Evolutionary conservation across 1,139 yeast species (phyloP), one percentile per base, ranked within the genome.

Genomic region (Debaryomyces sp.): DNA sequence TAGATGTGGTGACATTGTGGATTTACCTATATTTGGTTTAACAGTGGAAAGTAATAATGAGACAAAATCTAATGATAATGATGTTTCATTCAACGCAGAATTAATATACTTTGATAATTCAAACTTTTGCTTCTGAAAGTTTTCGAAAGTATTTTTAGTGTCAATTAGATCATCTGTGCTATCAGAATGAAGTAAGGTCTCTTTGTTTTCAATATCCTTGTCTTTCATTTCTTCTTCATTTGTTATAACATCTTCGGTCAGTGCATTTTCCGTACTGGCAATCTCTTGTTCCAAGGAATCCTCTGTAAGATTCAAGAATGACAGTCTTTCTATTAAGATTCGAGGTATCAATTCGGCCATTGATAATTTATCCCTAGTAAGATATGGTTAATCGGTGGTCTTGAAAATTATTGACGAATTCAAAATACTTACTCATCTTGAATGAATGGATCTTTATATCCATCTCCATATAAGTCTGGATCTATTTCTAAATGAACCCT

Each of bases 1-100:
- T 53, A 94, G 73, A 66, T 86, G 92, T 1, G 97, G 94, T 1
- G 97, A 90, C 82, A 94, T 89, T 4, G 97, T 89, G 3, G 92
- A 78, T 36, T 87, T 80, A 1, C 95, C 96, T 1, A 94, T 86
- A 18, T 88, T 87, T 2, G 97, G 97, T 52, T 94, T 79, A 10
- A 83, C 82, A 13, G 90, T 80, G n/a, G 97, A 87, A 41, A 94
- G 75, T 48, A 95, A 70, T 50, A 94, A 73, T 2, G 97, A 89
- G 1, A 92, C 87, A 57, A 92, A 89, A 61, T 94, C 99, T 50
- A 92, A 72, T 1, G 96, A 85, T 38, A 94, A 70, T 0, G 97
- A 91, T 0, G 96, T 85, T 62, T 94, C 98, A 63, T 94, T 94
- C 58, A 89, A 74, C 0, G 99, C 97, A 2, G 80, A 67, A 50